phyloP scores from a whole-genome alignment of 2,329 filamentous ascomycete species.

The Hypoxylon sp. region DNA sequence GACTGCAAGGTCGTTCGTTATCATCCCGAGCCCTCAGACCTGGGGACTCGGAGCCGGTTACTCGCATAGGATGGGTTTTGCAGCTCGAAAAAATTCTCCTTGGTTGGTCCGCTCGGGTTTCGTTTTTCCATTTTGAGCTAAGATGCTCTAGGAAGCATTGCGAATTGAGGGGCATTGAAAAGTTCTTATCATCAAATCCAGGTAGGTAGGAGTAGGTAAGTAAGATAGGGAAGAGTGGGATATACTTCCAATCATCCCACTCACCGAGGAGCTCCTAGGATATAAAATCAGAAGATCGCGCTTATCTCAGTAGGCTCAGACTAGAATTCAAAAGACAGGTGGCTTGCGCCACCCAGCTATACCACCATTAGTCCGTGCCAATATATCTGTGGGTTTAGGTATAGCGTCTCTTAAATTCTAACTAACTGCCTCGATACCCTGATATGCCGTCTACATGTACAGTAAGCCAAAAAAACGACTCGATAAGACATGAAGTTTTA shows the following conservation, averaged over 20 bases:
- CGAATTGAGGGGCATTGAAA: not conserved
- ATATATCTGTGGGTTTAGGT: no score
- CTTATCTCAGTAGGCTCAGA: no score
- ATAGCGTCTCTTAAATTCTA: no score
- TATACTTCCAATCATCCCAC: not conserved
- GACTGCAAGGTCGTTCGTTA: conserved; percentile 3
- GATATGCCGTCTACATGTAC: no score
- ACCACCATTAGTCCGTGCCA: no score
- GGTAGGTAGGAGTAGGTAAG: not conserved
- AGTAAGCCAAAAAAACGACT: no score
- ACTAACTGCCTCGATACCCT: no score
- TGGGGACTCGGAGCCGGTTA: not conserved
- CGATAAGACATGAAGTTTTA: no score
- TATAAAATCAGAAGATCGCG: not conserved
- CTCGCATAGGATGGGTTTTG: not conserved
- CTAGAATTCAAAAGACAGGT: no score
- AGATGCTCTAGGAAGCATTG: not conserved
- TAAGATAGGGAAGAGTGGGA: not conserved
- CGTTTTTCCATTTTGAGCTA: not conserved
- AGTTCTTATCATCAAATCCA: not conserved
- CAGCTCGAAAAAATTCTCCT: not conserved
- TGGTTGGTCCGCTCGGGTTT: not conserved
- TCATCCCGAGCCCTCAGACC: not conserved
- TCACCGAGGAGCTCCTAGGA: not conserved
- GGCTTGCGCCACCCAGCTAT: no score